A percentile compares a stretch with the other conserved stretches of the same genome.
Conservation (phyloP, 345 rosid species). For the Clarkia xantiana region DNA sequence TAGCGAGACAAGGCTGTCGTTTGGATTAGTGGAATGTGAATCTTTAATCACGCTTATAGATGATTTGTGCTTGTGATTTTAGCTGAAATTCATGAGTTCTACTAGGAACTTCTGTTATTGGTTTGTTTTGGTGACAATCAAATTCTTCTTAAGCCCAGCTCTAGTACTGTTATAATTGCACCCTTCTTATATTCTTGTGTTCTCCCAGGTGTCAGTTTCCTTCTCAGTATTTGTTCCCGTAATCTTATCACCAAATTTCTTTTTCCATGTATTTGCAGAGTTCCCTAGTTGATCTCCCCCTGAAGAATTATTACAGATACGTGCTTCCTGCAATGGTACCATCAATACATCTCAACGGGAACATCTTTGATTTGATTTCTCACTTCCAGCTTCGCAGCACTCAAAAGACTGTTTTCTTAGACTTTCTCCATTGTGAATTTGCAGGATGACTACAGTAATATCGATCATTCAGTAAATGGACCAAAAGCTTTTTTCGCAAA, state of each 20-base stretch:
- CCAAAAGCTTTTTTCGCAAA: constrained; percentile 93
- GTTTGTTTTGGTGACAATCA: too few relatives aligned
- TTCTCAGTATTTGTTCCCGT: background rate
- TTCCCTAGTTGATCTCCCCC: constrained; percentile 94
- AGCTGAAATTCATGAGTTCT: too few relatives aligned
- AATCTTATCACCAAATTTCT: background rate
- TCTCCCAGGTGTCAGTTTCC: background rate
- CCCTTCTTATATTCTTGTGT: too few relatives aligned
- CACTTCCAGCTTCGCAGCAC: too few relatives aligned
- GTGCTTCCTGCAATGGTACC: constrained; percentile 77
- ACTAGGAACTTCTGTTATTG: too few relatives aligned
- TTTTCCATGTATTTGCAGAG: constrained; percentile 46
- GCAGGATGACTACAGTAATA: constrained; percentile 91
- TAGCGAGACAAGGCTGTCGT: too few relatives aligned
- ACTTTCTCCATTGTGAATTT: constrained; percentile 16
- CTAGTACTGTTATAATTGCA: too few relatives aligned
- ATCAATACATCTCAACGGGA: background rate
- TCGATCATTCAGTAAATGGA: constrained; percentile 55
- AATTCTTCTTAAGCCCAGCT: too few relatives aligned
- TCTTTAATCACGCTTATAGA: too few relatives aligned
- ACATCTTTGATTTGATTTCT: constrained; percentile 10
- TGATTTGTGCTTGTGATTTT: too few relatives aligned
- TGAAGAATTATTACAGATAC: constrained; percentile 97
- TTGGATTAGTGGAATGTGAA: too few relatives aligned
- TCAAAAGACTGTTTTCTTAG: constrained; percentile 10